These are phyloP conservation scores for Saccharomycodes ludwigii DNA, from an alignment of 805 yeast genomes.

Conservation along the genomic window DNA sequence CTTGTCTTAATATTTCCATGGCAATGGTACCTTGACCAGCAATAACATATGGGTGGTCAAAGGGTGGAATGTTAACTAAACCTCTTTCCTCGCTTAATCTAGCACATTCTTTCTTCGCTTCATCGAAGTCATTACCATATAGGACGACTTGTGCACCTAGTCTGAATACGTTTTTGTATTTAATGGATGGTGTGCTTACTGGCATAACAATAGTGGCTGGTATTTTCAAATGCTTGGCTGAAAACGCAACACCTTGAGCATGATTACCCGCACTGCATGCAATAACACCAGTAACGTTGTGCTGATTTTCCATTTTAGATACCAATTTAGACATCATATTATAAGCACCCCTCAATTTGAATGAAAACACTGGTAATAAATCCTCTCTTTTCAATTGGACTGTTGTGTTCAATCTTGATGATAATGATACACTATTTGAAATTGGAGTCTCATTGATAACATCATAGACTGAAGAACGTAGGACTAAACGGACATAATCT, in stretches of 20 bases:
- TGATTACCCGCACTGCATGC: conserved; percentile 99
- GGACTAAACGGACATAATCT: conserved; percentile 83
- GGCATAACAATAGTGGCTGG: conserved; percentile 99
- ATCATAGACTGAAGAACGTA: conserved; percentile 90
- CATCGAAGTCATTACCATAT: conserved; percentile 87
- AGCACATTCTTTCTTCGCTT: conserved; percentile 85
- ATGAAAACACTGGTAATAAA: conserved; percentile 85
- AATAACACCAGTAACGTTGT: conserved; percentile 63
- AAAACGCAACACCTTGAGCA: conserved; percentile 96
- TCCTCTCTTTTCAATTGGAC: conserved; percentile 85
- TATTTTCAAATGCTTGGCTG: conserved; percentile 73
- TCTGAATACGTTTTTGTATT: conserved; percentile 81
- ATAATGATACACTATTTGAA: conserved; percentile 58
- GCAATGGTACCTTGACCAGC: conserved; percentile 99
- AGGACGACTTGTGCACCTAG: conserved; percentile 90
- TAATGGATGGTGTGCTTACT: conserved; percentile 88
- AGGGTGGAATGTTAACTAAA: conserved; percentile 90
- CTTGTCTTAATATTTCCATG: conserved; percentile 81
- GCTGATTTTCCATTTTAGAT: conserved; percentile 30
- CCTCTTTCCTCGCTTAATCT: conserved; percentile 59
- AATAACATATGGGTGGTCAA: conserved; percentile 93
- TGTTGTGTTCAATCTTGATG: conserved; percentile 63
- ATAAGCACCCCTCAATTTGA: conserved; percentile 95
- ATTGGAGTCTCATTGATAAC: conserved; percentile 87
- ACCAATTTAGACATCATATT: conserved; percentile 88